phyloP scores from a whole-genome alignment of 78 protist species.

The Dictyostelium intermedium region DNA sequence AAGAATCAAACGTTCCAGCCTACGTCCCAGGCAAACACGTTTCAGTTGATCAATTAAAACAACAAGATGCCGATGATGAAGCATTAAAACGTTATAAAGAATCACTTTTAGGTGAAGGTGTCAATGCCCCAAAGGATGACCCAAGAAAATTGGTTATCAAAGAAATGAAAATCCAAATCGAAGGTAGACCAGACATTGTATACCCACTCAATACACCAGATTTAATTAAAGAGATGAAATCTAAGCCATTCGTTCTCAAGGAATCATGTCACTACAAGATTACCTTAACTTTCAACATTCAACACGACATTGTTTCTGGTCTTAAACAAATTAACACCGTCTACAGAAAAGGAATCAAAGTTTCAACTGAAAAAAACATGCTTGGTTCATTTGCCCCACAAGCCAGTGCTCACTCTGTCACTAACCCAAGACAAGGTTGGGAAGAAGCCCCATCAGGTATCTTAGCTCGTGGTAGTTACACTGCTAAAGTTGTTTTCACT shows the following conservation, averaged over 20 bases:
- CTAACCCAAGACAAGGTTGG: constrained; percentile 60
- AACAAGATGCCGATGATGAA: constrained; percentile 87
- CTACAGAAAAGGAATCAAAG: constrained; percentile 83
- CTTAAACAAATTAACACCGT: constrained; percentile 83
- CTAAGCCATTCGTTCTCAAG: constrained; percentile 78
- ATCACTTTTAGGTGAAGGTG: constrained; percentile 61
- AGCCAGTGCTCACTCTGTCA: constrained; percentile 36
- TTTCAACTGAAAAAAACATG: constrained; percentile 80
- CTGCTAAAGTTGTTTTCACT: constrained; percentile 83
- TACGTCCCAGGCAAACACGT: constrained; percentile 72
- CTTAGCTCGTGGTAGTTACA: constrained; percentile 89
- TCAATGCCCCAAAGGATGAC: constrained; percentile 65
- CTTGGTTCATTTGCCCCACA: constrained; percentile 90
- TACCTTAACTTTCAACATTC: constrained; percentile 80
- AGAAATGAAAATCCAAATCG: constrained; percentile 72
- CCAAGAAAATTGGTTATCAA: constrained; percentile 80
- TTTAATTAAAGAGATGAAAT: constrained; percentile 61
- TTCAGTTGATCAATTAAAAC: constrained; percentile 47
- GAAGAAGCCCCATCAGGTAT: constrained; percentile 90
- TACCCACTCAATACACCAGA: constrained; percentile 59
- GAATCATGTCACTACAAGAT: constrained; percentile 83
- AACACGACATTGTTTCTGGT: constrained; percentile 90
- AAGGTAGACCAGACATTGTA: constrained; percentile 72
- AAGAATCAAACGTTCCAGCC: constrained; percentile 31
- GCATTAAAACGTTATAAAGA: constrained; percentile 84